These are phyloP conservation scores for Echium plantagineum DNA, from an alignment of 257 asterid species.

Conservation along the genomic window DNA sequence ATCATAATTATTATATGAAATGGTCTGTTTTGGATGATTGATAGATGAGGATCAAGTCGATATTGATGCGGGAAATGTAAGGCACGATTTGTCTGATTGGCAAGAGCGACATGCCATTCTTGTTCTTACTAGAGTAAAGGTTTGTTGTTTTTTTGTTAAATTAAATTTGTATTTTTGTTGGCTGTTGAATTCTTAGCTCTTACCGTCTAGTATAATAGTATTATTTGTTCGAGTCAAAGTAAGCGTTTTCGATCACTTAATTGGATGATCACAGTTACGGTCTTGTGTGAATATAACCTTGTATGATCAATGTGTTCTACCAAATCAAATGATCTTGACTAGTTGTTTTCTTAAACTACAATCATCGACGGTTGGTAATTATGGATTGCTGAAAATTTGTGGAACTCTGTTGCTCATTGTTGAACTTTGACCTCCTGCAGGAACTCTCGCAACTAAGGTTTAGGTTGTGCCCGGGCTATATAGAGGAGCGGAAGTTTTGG, in stretches of 20 bases:
- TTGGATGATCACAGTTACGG: not conserved
- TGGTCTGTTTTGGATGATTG: constrained; percentile 5
- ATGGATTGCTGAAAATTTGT: not conserved
- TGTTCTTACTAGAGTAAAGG: constrained; percentile 68
- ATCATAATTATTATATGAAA: not conserved
- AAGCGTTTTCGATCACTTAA: not conserved
- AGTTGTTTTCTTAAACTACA: constrained; percentile 6
- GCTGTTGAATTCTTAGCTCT: too few species aligned
- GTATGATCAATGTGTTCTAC: not conserved
- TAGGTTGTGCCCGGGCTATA: constrained; percentile 63
- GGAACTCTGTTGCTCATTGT: not conserved
- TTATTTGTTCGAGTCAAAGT: not conserved
- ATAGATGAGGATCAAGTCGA: constrained; percentile 40
- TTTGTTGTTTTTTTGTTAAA: not conserved
- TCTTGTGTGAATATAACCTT: too few species aligned
- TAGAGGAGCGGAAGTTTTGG: constrained; percentile 88
- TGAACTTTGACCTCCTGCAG: not conserved
- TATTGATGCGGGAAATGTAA: constrained; percentile 27
- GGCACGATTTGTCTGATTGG: constrained; percentile 78
- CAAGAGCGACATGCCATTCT: constrained; percentile 81
- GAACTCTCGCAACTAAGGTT: constrained; percentile 50
- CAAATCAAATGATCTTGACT: too few species aligned
- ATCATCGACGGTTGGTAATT: constrained; percentile 10
- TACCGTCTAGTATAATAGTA: too few species aligned
- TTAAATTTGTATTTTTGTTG: too few species aligned